Percentiles rank a stretch among this genome's conserved stretches.
phyloP scores from a whole-genome alignment of 2,329 filamentous ascomycete species.

The Herpomyces periplanetae region DNA sequence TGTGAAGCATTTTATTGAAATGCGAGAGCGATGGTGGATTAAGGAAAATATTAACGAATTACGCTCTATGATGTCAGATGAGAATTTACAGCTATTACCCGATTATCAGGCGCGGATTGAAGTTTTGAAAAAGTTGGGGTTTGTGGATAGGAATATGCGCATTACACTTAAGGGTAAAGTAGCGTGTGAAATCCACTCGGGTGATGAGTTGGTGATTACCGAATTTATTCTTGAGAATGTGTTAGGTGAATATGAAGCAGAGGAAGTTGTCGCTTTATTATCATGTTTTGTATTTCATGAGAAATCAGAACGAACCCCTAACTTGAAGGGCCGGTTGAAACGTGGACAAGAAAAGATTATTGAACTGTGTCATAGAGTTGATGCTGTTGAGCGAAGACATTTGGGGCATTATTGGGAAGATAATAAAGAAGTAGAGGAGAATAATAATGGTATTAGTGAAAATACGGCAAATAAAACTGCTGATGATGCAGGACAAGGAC shows the following conservation, averaged over 20 bases:
- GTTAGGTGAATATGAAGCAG: conserved; percentile 66
- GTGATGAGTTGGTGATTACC: conserved; percentile 75
- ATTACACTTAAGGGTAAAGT: conserved; percentile 95
- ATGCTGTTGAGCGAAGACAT: too few relatives aligned
- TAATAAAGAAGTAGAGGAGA: too few relatives aligned
- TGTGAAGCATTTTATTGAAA: conserved; percentile 56
- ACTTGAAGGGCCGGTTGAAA: conserved; percentile 40
- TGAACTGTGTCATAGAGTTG: conserved; percentile 63
- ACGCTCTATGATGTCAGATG: conserved; percentile 61
- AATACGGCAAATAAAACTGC: too few relatives aligned
- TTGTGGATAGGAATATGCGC: conserved; percentile 49
- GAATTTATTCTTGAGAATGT: conserved; percentile 90
- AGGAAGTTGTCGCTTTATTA: conserved; percentile 74
- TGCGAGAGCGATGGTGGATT: conserved; percentile 86
- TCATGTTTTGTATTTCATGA: conserved; percentile 93
- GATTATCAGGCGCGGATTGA: conserved; percentile 85
- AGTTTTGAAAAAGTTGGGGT: conserved; percentile 61
- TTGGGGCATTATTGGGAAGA: too few relatives aligned
- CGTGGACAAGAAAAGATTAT: conserved; percentile 52
- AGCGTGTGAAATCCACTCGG: conserved; percentile 87
- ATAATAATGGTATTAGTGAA: too few relatives aligned
- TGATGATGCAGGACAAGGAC: too few relatives aligned
- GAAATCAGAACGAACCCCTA: conserved; percentile 48
- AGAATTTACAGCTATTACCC: conserved; percentile 72
- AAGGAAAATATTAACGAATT: conserved; percentile 66